Conservation (phyloP, 1,284 basidiomycete species). For the Trichosporon coremiiforme region DNA sequence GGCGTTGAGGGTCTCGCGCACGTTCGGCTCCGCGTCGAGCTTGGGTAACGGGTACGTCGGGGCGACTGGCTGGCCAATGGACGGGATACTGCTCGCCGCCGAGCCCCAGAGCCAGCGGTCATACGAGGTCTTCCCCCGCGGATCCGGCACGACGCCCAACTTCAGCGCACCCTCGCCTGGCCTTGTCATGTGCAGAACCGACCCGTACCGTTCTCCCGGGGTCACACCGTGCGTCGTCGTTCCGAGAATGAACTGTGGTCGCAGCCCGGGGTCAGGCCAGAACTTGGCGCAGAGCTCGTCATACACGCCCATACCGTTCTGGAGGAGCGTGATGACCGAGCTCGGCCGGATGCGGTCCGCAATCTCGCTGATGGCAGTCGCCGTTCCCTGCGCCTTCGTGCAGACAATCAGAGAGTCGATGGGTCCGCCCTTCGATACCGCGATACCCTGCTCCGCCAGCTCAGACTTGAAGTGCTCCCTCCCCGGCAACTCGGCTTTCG, state of each 20-base stretch:
- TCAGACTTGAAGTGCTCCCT: background rate
- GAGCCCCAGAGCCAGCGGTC: slow-evolving; percentile 42
- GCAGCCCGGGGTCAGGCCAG: slow-evolving; percentile 70
- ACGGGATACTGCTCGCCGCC: slow-evolving; percentile 23
- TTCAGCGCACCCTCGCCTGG: slow-evolving; percentile 65
- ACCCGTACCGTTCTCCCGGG: slow-evolving; percentile 18
- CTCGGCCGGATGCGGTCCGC: slow-evolving; percentile 66
- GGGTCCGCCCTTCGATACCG: slow-evolving; percentile 14
- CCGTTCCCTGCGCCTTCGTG: slow-evolving; percentile 72
- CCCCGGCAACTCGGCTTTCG: background rate
- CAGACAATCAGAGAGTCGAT: slow-evolving; percentile 79
- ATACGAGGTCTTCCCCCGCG: slow-evolving; percentile 53
- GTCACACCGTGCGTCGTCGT: slow-evolving; percentile 76
- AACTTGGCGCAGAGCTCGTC: slow-evolving; percentile 70
- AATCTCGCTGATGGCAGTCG: slow-evolving; percentile 65
- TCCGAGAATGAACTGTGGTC: slow-evolving; percentile 85
- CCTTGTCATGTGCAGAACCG: slow-evolving; percentile 63
- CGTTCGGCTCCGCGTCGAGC: slow-evolving; percentile 57
- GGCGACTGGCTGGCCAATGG: slow-evolving; percentile 36
- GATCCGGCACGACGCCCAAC: slow-evolving; percentile 78
- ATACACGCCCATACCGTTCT: slow-evolving; percentile 89
- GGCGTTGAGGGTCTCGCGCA: slow-evolving; percentile 69
- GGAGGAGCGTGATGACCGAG: slow-evolving; percentile 83
- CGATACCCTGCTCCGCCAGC: background rate
- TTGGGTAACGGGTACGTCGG: slow-evolving; percentile 45